Evolutionary conservation across 768 basidiomycete species (phyloP).

Genomic region (Serendipita sp.): DNA sequence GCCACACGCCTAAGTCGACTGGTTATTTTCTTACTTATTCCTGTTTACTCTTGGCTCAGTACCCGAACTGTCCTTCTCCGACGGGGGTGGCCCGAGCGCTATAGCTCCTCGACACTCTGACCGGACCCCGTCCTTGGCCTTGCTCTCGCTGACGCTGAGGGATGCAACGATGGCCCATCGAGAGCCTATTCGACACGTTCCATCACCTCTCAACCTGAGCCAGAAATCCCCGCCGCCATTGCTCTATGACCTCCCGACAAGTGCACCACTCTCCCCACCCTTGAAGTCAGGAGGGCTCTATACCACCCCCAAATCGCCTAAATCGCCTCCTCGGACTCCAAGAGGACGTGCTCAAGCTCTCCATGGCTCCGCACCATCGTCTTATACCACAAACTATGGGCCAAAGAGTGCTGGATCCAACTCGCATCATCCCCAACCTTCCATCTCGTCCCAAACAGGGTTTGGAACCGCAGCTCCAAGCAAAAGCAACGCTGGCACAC

Average conservation of each 20-base stretch:
- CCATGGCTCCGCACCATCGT: not conserved
- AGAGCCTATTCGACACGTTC: constrained; percentile 1
- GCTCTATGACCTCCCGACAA: constrained; percentile 7
- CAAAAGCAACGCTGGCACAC: not conserved
- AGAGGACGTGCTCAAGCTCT: not conserved
- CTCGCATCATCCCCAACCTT: not conserved
- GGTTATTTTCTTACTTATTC: no score
- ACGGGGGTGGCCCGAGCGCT: no score
- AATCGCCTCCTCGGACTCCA: constrained; percentile 3
- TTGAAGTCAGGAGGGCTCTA: not conserved
- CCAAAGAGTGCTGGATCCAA: not conserved
- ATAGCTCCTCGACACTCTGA: no score
- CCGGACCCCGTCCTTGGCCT: not conserved
- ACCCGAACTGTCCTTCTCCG: no score
- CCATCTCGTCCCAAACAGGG: not conserved
- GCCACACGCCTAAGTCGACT: no score
- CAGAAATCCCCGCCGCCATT: not conserved
- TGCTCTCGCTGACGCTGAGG: not conserved
- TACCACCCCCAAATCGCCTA: not conserved
- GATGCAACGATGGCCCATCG: not conserved
- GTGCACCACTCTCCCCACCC: not conserved
- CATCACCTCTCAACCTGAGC: constrained; percentile 1
- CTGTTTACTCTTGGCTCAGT: no score
- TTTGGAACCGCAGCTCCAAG: not conserved
- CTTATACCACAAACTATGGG: not conserved